Percentiles rank a stretch among this genome's conserved stretches.
Conservation (phyloP, 805 yeast species). For the Candida yuanshanica region DNA sequence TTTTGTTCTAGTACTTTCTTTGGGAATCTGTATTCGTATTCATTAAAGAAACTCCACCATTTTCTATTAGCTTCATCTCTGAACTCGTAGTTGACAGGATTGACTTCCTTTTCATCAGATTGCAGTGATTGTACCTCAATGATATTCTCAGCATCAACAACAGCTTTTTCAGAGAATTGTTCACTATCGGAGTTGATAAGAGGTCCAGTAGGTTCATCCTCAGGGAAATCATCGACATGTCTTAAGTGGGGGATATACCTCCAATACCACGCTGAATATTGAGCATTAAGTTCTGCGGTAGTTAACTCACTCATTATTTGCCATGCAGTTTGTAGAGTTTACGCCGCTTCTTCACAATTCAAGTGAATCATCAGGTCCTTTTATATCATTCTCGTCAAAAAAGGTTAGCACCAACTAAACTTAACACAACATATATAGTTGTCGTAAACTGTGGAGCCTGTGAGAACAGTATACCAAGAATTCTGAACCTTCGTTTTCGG, state of each 20-base stretch:
- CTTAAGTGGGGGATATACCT: not conserved
- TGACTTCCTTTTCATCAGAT: not conserved
- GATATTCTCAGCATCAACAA: not conserved
- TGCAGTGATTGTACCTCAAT: not conserved
- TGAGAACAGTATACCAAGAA: not conserved
- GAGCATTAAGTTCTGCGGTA: not conserved
- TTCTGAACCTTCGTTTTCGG: too few relatives aligned
- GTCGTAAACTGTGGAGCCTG: not conserved
- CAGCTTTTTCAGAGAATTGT: not conserved
- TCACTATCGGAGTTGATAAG: not conserved
- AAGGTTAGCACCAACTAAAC: too few relatives aligned
- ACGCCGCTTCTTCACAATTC: too few relatives aligned
- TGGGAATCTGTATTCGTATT: slow-evolving; percentile 52
- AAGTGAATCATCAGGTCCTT: not conserved
- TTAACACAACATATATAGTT: too few relatives aligned
- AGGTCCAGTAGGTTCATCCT: not conserved
- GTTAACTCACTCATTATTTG: not conserved
- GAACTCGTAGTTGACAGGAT: slow-evolving; percentile 20
- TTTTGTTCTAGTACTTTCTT: slow-evolving; percentile 21
- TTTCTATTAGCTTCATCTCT: slow-evolving; percentile 34
- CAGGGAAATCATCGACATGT: not conserved
- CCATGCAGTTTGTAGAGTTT: too few relatives aligned
- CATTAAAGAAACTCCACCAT: slow-evolving; percentile 46
- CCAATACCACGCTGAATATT: not conserved
- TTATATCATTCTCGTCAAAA: not conserved